Percentiles rank a stretch among this genome's conserved stretches.
phyloP scores from a whole-genome alignment of 2,329 filamentous ascomycete species.

The Aciculosporium take region DNA sequence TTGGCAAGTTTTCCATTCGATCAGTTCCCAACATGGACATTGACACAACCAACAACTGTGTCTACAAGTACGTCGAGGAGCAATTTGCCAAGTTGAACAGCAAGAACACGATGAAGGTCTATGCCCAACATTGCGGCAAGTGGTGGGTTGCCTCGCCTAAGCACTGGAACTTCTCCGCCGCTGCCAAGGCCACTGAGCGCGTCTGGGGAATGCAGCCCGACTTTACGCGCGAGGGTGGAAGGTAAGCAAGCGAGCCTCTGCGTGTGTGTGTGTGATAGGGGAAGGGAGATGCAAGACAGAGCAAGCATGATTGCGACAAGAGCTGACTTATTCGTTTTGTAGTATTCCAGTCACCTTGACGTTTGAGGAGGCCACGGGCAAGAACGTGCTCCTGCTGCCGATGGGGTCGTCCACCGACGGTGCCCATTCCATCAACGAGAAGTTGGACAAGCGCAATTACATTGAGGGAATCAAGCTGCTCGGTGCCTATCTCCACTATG shows the following conservation, averaged over 20 bases:
- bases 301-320: background rate
- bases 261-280: background rate
- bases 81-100: slow-evolving; percentile 75
- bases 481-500: slow-evolving; percentile 90
- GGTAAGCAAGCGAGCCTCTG: slow-evolving; percentile 48
- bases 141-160: slow-evolving; percentile 98
- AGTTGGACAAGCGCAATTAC: slow-evolving; percentile 92
- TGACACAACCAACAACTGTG: slow-evolving; percentile 70
- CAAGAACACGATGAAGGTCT: slow-evolving; percentile 81
- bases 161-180: slow-evolving; percentile 97
- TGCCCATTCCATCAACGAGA: slow-evolving; percentile 97
- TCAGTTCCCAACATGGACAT: slow-evolving; percentile 97
- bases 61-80: slow-evolving; percentile 70
- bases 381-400: slow-evolving; percentile 88
- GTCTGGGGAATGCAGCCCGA: slow-evolving; percentile 91
- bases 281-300: too few species aligned
- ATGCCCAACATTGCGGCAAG: slow-evolving; percentile 79
- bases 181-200: slow-evolving; percentile 86
- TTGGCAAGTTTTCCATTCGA: slow-evolving; percentile 95
- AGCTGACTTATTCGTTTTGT: slow-evolving; percentile 1
- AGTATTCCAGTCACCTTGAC: slow-evolving; percentile 95
- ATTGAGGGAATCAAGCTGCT: slow-evolving; percentile 95
- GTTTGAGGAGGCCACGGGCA: slow-evolving; percentile 93
- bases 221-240: slow-evolving; percentile 89
- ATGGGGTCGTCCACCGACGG: slow-evolving; percentile 97